Base-by-base conservation (phyloP, 768 basidiomycete genomes). In the Pulveroboletus ravenelii region DNA sequence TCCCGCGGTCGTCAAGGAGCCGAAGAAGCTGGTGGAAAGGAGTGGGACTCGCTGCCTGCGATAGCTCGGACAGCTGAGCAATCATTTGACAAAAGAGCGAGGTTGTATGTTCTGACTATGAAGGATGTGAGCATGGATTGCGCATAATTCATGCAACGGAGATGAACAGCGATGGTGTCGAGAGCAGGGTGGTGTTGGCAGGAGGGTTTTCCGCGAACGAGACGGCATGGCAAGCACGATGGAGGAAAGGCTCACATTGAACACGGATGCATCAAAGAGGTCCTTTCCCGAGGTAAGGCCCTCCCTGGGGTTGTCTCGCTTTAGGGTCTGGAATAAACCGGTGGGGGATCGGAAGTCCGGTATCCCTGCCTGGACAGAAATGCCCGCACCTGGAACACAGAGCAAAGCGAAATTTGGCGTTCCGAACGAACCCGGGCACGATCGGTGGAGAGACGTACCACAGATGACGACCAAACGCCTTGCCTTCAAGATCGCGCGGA, bases 21-120 rank as follows among this genome's bases (percentile, higher is more conserved):
- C 84, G 85, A 29, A 95, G 80, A 23, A 89, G 71, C 10, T 75
- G 69, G 63, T 95, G 93, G 61, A 94, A 94, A 1, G 83, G 73
- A 4, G 93, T 93, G 8, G 93, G 92, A 52, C 76, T 62, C 14
- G 91, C 89, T 4, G 77, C 73, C 47, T 80, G 74, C 1, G 92
- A 85, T 23, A 92, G 72, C 54, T 79, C 78, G 31, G 88, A 87
- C 8, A 95, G 74, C 49, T 81, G 83, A 34, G 88, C 89, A 55
- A 94, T 90, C 91, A 93, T 93, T 66, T 87, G 87, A 68, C 85
- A 91, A 67, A 87, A 94, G 30, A 87, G 70, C 25, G 82, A 78
- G 6, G 87, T 91, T 20, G 79, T 87, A 56, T 79, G 76, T 66
- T 84, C 89, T 45, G 81, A 85, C 87, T 88, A 67, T 48, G 57